These are phyloP conservation scores for Penicillium sp. DNA, from an alignment of 2,329 filamentous ascomycete species.

Conservation along the genomic window DNA sequence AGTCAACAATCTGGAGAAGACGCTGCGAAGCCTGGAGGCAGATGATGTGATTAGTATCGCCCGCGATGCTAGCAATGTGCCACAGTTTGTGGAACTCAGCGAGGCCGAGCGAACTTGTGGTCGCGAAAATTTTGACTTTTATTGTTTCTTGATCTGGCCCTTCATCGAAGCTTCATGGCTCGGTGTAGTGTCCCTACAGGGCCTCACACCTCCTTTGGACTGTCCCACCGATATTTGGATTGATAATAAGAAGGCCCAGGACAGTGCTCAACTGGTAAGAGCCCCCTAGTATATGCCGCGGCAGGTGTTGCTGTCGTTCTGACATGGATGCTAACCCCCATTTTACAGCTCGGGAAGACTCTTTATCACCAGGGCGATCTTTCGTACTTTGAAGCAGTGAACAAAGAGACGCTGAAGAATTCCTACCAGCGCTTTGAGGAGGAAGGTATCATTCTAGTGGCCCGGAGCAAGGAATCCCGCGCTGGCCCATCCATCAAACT, in stretches of 20 bases:
- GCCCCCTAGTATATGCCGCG: constrained; percentile 23
- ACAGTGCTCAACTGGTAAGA: constrained; percentile 70
- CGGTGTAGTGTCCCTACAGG: constrained; percentile 79
- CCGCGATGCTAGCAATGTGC: constrained; percentile 47
- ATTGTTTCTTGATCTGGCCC: constrained; percentile 97
- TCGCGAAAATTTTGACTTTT: constrained; percentile 95
- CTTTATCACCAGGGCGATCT: constrained; percentile 96
- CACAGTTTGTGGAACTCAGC: constrained; percentile 67
- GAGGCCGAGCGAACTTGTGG: constrained; percentile 69
- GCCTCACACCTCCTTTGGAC: constrained; percentile 66
- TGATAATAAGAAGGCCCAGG: constrained; percentile 68
- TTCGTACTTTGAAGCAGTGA: constrained; percentile 95
- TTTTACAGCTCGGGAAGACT: constrained; percentile 74
- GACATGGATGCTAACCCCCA: constrained; percentile 9
- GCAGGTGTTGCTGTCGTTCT: not conserved
- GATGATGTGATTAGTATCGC: constrained; percentile 71
- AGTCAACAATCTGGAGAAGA: constrained; percentile 71
- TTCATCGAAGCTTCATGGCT: constrained; percentile 96
- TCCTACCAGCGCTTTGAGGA: constrained; percentile 82
- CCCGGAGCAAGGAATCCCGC: constrained; percentile 56
- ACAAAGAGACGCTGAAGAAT: constrained; percentile 96
- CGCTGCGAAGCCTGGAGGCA: constrained; percentile 67
- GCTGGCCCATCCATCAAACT: constrained; percentile 52
- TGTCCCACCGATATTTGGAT: constrained; percentile 67
- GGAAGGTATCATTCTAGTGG: constrained; percentile 76